These are phyloP conservation scores for Rossbeevera mucosa DNA, from an alignment of 768 basidiomycete genomes.

Conservation along the genomic window DNA sequence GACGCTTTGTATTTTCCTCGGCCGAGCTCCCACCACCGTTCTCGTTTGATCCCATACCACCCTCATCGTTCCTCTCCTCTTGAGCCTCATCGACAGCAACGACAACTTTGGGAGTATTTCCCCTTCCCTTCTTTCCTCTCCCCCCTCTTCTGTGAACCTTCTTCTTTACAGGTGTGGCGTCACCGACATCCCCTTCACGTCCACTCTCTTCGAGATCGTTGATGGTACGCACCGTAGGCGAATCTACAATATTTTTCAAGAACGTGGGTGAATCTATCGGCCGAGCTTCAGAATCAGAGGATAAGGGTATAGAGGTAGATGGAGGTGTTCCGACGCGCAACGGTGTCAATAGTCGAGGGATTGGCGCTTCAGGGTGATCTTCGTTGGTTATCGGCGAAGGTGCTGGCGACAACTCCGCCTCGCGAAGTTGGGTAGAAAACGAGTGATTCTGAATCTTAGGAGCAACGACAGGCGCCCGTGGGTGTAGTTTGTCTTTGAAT, in stretches of 20 bases:
- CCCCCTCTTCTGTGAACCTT: slow-evolving; percentile 37
- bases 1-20: slow-evolving; percentile 14
- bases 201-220: slow-evolving; percentile 57
- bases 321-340: slow-evolving; percentile 1
- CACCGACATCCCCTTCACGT: slow-evolving; percentile 42
- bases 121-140: slow-evolving; percentile 52
- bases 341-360: background rate
- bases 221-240: slow-evolving; percentile 3
- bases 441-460: slow-evolving; percentile 4
- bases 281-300: background rate
- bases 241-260: slow-evolving; percentile 10
- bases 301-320: background rate
- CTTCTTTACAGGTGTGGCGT: slow-evolving; percentile 41
- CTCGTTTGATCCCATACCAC: slow-evolving; percentile 34
- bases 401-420: background rate
- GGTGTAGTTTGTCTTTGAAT: slow-evolving; percentile 19
- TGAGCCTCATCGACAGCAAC: slow-evolving; percentile 21
- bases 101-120: slow-evolving; percentile 20
- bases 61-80: slow-evolving; percentile 24
- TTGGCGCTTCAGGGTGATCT: background rate
- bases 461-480: background rate
- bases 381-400: slow-evolving; percentile 1
- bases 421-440: background rate
- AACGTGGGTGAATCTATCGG: slow-evolving; percentile 3
- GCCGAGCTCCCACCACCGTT: slow-evolving; percentile 23